Evolutionary conservation across 441 rosid species (phyloP), one percentile per base, ranked within the genome.

Genomic region (Populus hybrid): DNA sequence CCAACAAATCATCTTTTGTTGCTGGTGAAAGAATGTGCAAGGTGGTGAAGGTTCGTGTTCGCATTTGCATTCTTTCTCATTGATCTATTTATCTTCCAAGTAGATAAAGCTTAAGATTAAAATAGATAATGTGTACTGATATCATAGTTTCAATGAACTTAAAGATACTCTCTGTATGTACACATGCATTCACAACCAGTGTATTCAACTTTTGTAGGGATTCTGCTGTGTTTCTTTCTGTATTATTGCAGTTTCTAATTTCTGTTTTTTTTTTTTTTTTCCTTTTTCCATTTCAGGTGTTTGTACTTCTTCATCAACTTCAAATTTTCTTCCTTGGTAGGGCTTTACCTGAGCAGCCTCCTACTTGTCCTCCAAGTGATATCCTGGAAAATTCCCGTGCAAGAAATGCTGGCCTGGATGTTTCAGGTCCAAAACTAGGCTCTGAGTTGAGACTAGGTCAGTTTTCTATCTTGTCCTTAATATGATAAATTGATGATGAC

Each of bases 261-360:
- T 31, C 36, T 59, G 33, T 31, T 64, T 42, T 9, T 45, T 28
- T 68, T n/a, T n/a, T n/a, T 53, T 74, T 45, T 75, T 61, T n/a
- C 35, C 16, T 64, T 9, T 77, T 86, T 68, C 76, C 56, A 67
- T 79, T 50, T 73, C 78, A 96, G 99, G 95, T 90, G 73, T 94
- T 92, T 81, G 96, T 94, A 67, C 97, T 94, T 69, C 96, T 86
- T 86, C 98, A 89, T 86, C 99, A 94, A 84, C 93, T 96, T 82
- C 94, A 88, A 78, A 80, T 90, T 75, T 96, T 96, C 85, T 91
- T 94, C 74, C 85, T 83, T 26, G 98, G 97, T 74, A 89, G 85
- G 86, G 73, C 89, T 68, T 89, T 92, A 76, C 93, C 98, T 18
- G 98, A 96, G 78, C 94, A 89, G 69, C 97, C 98, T 78, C 89